These are phyloP conservation scores for Penicillium sp. DNA, from an alignment of 2,329 filamentous ascomycete genomes.

Conservation along the genomic window DNA sequence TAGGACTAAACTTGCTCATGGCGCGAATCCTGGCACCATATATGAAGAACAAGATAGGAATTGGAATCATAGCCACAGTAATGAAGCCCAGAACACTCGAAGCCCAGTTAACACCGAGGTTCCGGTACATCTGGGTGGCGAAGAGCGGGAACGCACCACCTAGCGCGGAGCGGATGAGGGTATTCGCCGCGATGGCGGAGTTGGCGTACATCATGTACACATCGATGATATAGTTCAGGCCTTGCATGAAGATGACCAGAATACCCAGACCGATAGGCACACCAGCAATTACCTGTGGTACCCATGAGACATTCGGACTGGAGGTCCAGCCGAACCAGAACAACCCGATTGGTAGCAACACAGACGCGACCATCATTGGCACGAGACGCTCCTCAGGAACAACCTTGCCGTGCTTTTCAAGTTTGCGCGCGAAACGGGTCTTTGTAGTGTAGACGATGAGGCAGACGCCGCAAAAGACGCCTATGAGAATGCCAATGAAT, in stretches of 20 bases:
- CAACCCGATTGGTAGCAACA: conserved; percentile 47
- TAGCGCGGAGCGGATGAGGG: conserved; percentile 35
- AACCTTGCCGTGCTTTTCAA: conserved; percentile 33
- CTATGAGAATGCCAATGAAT: conserved; percentile 39
- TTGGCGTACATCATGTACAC: conserved; percentile 43
- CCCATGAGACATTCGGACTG: conserved; percentile 44
- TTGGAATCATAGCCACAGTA: conserved; percentile 44
- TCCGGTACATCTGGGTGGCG: conserved; percentile 38
- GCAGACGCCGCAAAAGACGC: conserved; percentile 36
- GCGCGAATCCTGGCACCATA: conserved; percentile 48
- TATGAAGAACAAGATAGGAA: conserved; percentile 50
- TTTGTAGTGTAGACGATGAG: conserved; percentile 43
- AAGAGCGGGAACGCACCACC: conserved; percentile 40
- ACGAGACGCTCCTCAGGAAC: conserved; percentile 47
- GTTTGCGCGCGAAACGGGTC: conserved; percentile 40
- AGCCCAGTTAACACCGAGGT: conserved; percentile 43
- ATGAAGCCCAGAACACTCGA: conserved; percentile 42
- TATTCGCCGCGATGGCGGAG: conserved; percentile 42
- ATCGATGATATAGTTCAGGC: conserved; percentile 47
- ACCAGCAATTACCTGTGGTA: conserved; percentile 47
- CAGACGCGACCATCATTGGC: conserved; percentile 47
- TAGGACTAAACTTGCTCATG: conserved; percentile 26
- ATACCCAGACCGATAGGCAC: conserved; percentile 46
- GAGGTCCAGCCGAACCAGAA: conserved; percentile 54
- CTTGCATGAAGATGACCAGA: conserved; percentile 46